A percentile compares a stretch with the other conserved stretches of the same genome.
Evolutionary conservation across 2,329 filamentous ascomycete species (phyloP).

Genomic region (Cladosporium sphaerospermum): DNA sequence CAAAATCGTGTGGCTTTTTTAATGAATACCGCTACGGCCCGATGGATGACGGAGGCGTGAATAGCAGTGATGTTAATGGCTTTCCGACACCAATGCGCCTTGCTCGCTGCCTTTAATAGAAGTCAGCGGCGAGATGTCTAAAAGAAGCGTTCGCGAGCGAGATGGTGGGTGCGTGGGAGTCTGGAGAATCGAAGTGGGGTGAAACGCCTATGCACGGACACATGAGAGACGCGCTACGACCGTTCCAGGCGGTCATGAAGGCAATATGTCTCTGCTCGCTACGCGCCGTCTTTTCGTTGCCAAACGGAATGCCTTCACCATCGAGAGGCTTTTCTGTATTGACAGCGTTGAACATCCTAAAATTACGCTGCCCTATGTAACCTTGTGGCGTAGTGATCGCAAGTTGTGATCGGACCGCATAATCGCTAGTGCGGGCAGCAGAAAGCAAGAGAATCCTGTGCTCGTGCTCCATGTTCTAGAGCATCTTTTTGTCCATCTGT

Average conservation of each 20-base stretch:
- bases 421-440: conserved; percentile 4
- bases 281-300: no score
- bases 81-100: no score
- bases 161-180: neutral
- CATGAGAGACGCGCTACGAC: neutral
- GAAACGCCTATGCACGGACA: conserved; percentile 9
- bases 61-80: no score
- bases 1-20: no score
- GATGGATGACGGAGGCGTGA: no score
- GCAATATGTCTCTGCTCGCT: neutral
- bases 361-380: no score
- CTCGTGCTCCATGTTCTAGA: neutral
- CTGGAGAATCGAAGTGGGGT: conserved; percentile 10
- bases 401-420: neutral
- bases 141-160: conserved; percentile 4
- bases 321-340: no score
- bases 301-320: no score
- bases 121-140: conserved; percentile 6
- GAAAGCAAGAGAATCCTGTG: conserved; percentile 6
- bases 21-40: no score
- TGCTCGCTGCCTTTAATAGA: neutral
- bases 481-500: no score
- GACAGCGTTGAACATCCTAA: no score
- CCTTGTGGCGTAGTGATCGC: no score
- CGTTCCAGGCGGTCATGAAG: conserved; percentile 3